Percentiles rank a stretch among this genome's conserved stretches.
Evolutionary conservation across 1,139 yeast genomes (phyloP).

Genomic region (Trichomonascaceae sp.): DNA sequence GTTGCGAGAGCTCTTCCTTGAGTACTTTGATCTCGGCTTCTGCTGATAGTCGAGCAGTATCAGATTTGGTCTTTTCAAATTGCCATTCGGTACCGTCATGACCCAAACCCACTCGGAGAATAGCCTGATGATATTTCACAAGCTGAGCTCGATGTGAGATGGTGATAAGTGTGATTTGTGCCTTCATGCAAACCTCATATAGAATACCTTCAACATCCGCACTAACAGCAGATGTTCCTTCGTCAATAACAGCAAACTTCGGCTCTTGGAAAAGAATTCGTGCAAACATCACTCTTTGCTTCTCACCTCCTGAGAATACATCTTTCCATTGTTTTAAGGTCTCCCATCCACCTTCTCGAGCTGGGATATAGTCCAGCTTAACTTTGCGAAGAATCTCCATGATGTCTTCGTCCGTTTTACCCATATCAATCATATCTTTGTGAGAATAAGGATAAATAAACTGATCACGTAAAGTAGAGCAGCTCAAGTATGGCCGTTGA

Average conservation of each 20-base stretch:
- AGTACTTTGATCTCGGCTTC: constrained; percentile 33
- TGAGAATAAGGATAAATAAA: constrained; percentile 79
- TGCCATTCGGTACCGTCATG: constrained; percentile 46
- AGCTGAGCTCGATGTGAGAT: constrained; percentile 81
- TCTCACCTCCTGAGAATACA: constrained; percentile 91
- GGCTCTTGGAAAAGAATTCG: constrained; percentile 78
- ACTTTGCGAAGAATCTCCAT: constrained; percentile 67
- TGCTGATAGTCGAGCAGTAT: constrained; percentile 29
- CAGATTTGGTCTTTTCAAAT: constrained; percentile 30
- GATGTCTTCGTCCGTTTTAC: constrained; percentile 63
- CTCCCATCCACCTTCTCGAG: constrained; percentile 56
- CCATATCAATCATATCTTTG: constrained; percentile 68
- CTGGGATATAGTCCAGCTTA: constrained; percentile 68
- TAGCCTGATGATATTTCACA: constrained; percentile 74
- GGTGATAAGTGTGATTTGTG: constrained; percentile 73
- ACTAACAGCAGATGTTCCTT: constrained; percentile 88
- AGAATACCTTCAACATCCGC: constrained; percentile 87
- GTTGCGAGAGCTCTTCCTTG: constrained; percentile 27
- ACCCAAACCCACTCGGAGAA: constrained; percentile 57
- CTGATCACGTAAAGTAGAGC: constrained; percentile 82
- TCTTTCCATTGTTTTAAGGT: constrained; percentile 79
- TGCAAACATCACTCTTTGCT: constrained; percentile 88
- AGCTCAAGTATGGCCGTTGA: constrained; percentile 71
- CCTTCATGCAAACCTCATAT: constrained; percentile 66
- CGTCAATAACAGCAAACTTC: constrained; percentile 78